Evolutionary conservation across 2,329 filamentous ascomycete genomes (phyloP), one percentile per base, ranked within the genome.

Genomic region (Madurella fahalii): DNA sequence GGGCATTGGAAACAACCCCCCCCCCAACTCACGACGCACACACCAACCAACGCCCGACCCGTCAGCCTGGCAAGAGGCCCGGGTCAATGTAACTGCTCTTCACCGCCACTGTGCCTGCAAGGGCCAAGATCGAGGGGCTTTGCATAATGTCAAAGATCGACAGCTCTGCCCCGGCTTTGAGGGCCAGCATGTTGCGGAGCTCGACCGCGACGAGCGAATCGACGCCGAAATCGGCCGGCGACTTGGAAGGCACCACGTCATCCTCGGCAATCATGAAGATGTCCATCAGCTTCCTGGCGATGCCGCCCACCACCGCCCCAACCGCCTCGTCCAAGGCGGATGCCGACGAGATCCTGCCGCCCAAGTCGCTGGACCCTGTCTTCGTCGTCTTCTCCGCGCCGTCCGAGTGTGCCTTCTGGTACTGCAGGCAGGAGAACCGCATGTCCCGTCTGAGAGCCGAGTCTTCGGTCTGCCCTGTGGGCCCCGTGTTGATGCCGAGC

Each of bases 141-240:
- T 64, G 59, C 63, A 73, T 64, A 25, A 74, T 70, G 12, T 73
- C 69, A 56, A 74, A 72, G 8, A 71, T 67, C 1, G 68, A 60
- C 34, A 74, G 54, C 9, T 67, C 65, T 2, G 68, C 68, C 0
- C 65, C 64, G 51, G 71, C 68, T 9, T 67, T 67, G 42, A 67
- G 65, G 13, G 63, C 59, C 5, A 76, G 60, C 73, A 73, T 76
- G 34, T 72, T 73, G 2, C 74, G 61, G 32, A 77, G 43, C 59
- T 77, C 74, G 0, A 77, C 70, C 1, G 73, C 74, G 30, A 77
- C 68, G 0, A 77, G 66, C 1, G 71, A 73, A 61, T 75, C 72
- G 8, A 74, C 66, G 0, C 73, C 72, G 40, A 67, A 70, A 3
- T 67, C 65, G 1, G 67, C 65, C 1, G 70, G 62, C 2, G 67